A percentile compares a stretch with the other conserved stretches of the same genome.
Evolutionary conservation across 768 basidiomycete genomes (phyloP).

Genomic region (Mycena albidolilacea): DNA sequence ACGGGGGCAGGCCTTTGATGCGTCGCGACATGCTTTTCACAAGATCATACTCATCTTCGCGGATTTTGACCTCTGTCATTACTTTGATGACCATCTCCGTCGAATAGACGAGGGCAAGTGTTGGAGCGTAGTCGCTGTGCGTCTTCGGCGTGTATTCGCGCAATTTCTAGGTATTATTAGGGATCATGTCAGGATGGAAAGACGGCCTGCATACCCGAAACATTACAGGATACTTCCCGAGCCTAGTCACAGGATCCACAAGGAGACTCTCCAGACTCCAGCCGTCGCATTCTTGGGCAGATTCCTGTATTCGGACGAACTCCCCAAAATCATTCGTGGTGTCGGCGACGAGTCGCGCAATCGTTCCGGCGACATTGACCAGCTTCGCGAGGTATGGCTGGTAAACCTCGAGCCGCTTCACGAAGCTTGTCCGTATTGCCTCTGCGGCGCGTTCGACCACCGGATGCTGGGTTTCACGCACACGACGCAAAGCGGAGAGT

Average conservation of each 20-base stretch:
- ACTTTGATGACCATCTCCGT: constrained; percentile 82
- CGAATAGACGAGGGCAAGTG: constrained; percentile 74
- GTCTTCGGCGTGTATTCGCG: constrained; percentile 76
- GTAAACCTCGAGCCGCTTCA: constrained; percentile 83
- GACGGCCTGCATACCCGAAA: constrained; percentile 74
- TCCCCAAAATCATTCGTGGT: constrained; percentile 84
- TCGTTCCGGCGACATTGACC: constrained; percentile 68
- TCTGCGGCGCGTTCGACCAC: constrained; percentile 71
- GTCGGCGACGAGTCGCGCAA: constrained; percentile 66
- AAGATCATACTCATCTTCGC: constrained; percentile 90
- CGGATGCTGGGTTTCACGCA: constrained; percentile 57
- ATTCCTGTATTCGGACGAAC: constrained; percentile 81
- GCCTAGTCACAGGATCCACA: constrained; percentile 80
- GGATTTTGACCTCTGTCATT: constrained; percentile 86
- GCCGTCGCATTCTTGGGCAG: constrained; percentile 65
- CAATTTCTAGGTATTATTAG: constrained; percentile 66
- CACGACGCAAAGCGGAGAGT: constrained; percentile 60
- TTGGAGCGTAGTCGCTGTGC: constrained; percentile 81
- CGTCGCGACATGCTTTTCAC: constrained; percentile 72
- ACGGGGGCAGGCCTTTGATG: constrained; percentile 72
- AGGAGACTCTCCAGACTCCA: constrained; percentile 80
- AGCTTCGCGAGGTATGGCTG: constrained; percentile 89
- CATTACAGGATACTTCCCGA: constrained; percentile 78
- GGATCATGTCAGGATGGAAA: background rate
- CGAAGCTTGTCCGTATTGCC: constrained; percentile 66